Conservation (phyloP, 768 basidiomycete genomes). For the Gautieria morchelliformis region DNA sequence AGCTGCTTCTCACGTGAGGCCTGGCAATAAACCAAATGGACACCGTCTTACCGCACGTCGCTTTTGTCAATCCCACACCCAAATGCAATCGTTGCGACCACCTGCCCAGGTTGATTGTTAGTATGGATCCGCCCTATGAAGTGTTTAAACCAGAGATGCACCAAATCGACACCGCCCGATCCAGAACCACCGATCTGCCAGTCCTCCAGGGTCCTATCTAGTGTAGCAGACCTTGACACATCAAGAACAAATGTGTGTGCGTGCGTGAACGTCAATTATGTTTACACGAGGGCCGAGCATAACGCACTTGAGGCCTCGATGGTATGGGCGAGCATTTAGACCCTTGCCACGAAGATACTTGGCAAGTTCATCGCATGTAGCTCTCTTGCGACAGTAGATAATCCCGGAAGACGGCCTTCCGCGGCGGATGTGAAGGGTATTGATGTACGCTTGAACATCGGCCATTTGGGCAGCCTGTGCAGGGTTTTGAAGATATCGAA, state of each 20-base stretch:
- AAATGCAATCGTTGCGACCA: conserved; percentile 76
- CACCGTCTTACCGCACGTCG: conserved; percentile 47
- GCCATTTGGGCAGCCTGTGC: conserved; percentile 47
- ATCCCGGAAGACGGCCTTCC: conserved; percentile 59
- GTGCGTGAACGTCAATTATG: background rate
- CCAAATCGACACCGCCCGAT: conserved; percentile 51
- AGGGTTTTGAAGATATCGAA: conserved; percentile 51
- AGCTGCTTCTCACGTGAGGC: conserved; percentile 27
- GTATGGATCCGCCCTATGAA: background rate
- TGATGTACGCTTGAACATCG: conserved; percentile 59
- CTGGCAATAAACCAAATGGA: background rate
- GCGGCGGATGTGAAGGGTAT: conserved; percentile 47
- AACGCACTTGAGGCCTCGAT: conserved; percentile 54
- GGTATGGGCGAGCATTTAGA: conserved; percentile 61
- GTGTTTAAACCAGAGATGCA: background rate
- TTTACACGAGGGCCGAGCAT: conserved; percentile 3
- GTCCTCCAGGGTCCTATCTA: conserved; percentile 47
- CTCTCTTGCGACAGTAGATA: conserved; percentile 64
- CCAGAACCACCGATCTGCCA: conserved; percentile 48
- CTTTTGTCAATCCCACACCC: conserved; percentile 83
- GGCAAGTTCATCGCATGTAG: conserved; percentile 59
- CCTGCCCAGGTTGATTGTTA: conserved; percentile 27
- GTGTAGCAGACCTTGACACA: conserved; percentile 31
- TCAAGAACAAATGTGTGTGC: conserved; percentile 5
- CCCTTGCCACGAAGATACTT: conserved; percentile 56